A percentile compares a stretch with the other conserved stretches of the same genome.
Conservation (phyloP, 163 green algal genomes). For the Prototheca wickerhamii region DNA sequence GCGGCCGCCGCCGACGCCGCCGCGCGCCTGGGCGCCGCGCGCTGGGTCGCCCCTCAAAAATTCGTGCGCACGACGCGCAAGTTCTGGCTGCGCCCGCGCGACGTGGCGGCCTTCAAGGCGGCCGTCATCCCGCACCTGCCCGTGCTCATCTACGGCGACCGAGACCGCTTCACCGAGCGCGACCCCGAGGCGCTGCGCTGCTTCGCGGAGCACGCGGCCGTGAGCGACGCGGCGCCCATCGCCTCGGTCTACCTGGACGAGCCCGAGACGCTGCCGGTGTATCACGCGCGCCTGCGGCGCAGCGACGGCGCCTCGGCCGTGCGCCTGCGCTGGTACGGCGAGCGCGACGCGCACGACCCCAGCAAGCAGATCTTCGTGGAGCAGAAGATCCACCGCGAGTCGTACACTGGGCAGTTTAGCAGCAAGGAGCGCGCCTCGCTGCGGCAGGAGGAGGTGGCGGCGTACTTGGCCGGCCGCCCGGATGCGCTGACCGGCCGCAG, state of each 20-base stretch:
- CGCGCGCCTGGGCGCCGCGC: neutral
- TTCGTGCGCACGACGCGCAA: constrained; percentile 54
- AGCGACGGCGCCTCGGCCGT: constrained; percentile 48
- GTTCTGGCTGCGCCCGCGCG: constrained; percentile 48
- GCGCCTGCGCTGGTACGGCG: constrained; percentile 56
- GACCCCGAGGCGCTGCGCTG: neutral
- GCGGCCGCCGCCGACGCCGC: neutral
- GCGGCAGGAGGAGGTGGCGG: constrained; percentile 27
- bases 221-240: constrained; percentile 21
- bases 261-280: constrained; percentile 37
- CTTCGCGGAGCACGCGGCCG: too few relatives aligned
- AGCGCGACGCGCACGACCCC: neutral
- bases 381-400: constrained; percentile 69
- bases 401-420: constrained; percentile 52
- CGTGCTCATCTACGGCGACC: constrained; percentile 46
- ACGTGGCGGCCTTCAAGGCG: constrained; percentile 45
- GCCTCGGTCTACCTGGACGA: constrained; percentile 50
- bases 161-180: constrained; percentile 21
- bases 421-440: constrained; percentile 57
- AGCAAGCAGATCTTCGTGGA: constrained; percentile 63
- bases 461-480: constrained; percentile 30
- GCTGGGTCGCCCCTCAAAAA: constrained; percentile 34
- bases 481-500: neutral
- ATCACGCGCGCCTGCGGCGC: constrained; percentile 50
- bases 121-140: constrained; percentile 48